Evolutionary conservation across 306 rosid genomes (phyloP).

Genomic region (Herpetospermum pedunculosum): DNA sequence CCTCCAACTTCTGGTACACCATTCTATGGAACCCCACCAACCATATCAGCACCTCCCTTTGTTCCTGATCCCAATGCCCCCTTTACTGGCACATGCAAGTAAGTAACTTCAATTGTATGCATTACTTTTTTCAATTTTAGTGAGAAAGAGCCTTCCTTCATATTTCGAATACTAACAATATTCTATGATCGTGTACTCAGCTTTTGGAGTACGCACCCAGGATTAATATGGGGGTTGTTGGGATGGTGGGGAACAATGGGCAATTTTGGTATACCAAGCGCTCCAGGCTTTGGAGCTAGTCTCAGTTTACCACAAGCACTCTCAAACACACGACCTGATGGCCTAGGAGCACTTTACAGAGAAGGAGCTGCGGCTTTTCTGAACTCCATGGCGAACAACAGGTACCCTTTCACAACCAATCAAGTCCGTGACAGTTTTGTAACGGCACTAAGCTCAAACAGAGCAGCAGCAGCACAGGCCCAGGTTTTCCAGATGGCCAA

Average conservation of each 20-base stretch:
- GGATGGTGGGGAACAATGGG: constrained; percentile 96
- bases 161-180: background rate
- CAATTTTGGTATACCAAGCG: constrained; percentile 39
- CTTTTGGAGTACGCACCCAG: constrained; percentile 82
- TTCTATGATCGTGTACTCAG: constrained; percentile 20
- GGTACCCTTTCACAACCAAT: constrained; percentile 7
- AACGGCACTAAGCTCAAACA: constrained; percentile 12
- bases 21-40: constrained; percentile 38
- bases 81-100: constrained; percentile 81
- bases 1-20: constrained; percentile 16
- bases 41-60: constrained; percentile 55
- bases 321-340: constrained; percentile 14
- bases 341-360: constrained; percentile 12
- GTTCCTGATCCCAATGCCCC: constrained; percentile 61
- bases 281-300: constrained; percentile 49
- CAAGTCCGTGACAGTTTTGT: constrained; percentile 12
- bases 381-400: constrained; percentile 15
- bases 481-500: constrained; percentile 14
- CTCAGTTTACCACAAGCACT: constrained; percentile 30
- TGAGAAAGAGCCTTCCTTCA: background rate
- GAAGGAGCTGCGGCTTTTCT: constrained; percentile 14
- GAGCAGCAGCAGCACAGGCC: constrained; percentile 13
- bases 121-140: background rate
- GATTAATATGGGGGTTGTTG: constrained; percentile 60
- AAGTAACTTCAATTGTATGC: constrained; percentile 17